These are phyloP conservation scores for Polyporus tsugae DNA, from an alignment of 1,284 basidiomycete genomes.

Conservation along the genomic window DNA sequence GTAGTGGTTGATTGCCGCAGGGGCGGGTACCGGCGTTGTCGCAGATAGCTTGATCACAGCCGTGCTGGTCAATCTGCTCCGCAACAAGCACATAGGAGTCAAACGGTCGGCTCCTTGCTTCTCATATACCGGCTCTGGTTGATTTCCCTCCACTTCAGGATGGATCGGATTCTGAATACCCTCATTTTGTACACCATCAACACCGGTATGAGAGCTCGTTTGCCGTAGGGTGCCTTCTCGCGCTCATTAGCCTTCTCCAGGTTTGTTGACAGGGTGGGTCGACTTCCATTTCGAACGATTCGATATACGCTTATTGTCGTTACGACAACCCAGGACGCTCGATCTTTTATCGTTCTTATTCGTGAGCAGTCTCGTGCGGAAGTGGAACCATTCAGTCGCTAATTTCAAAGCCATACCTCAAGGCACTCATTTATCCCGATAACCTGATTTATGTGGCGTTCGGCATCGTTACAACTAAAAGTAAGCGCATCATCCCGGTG, in stretches of 20 bases:
- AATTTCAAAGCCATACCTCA: not conserved
- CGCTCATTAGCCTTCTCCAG: not conserved
- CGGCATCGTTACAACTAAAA: slow-evolving; percentile 21
- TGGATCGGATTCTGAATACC: slow-evolving; percentile 19
- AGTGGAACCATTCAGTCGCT: not conserved
- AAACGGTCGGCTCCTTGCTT: slow-evolving; percentile 2
- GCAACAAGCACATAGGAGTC: slow-evolving; percentile 8
- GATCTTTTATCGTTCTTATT: slow-evolving; percentile 14
- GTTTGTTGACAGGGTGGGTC: slow-evolving; percentile 20
- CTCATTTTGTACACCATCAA: slow-evolving; percentile 20
- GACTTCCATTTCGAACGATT: not conserved
- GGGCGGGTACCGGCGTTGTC: slow-evolving; percentile 6
- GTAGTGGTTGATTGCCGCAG: slow-evolving; percentile 17
- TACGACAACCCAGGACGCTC: slow-evolving; percentile 2
- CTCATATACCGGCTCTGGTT: not conserved
- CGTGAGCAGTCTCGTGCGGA: slow-evolving; percentile 4
- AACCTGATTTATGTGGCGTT: slow-evolving; percentile 19
- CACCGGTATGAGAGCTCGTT: slow-evolving; percentile 13
- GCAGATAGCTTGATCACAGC: slow-evolving; percentile 10
- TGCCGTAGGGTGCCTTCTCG: not conserved
- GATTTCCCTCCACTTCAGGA: not conserved
- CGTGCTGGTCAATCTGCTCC: slow-evolving; percentile 10
- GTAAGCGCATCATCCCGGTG: not conserved
- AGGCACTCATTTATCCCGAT: slow-evolving; percentile 17
- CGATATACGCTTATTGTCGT: not conserved